phyloP scores from a whole-genome alignment of 1,284 basidiomycete species.

The Afroboletus lepidellus region DNA sequence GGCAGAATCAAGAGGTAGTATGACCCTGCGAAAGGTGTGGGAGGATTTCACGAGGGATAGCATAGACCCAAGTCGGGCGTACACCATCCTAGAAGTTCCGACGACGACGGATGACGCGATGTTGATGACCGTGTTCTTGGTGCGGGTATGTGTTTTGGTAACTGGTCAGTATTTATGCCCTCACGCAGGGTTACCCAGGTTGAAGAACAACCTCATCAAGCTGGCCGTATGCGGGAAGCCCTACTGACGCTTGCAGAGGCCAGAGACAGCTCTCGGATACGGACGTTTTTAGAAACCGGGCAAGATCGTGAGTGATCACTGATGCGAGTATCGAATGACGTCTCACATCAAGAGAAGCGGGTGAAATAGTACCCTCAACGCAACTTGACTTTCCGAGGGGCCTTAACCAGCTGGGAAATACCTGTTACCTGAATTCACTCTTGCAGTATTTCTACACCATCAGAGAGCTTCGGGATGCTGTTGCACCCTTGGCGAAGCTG shows the following conservation, averaged over 20 bases:
- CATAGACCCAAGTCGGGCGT: conserved; percentile 74
- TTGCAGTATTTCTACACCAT: conserved; percentile 93
- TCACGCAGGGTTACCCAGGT: conserved; percentile 44
- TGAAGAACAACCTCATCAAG: conserved; percentile 64
- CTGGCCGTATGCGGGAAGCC: conserved; percentile 65
- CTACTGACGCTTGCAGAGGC: conserved; percentile 67
- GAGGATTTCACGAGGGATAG: conserved; percentile 52
- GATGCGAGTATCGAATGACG: neutral
- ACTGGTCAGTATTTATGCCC: conserved; percentile 1
- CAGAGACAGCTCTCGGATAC: conserved; percentile 70
- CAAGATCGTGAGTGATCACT: conserved; percentile 60
- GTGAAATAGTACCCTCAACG: conserved; percentile 51
- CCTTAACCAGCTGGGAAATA: conserved; percentile 90
- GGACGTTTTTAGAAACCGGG: conserved; percentile 64
- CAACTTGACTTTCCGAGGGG: conserved; percentile 77
- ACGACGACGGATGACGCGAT: conserved; percentile 72
- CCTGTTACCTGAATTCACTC: conserved; percentile 85
- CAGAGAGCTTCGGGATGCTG: conserved; percentile 77
- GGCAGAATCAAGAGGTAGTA: conserved; percentile 57
- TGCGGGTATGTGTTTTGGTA: conserved; percentile 57
- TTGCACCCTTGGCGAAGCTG: conserved; percentile 59
- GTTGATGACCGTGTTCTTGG: conserved; percentile 68
- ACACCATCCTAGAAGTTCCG: conserved; percentile 69
- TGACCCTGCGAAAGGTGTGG: conserved; percentile 48
- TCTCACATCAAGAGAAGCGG: conserved; percentile 46